These are phyloP conservation scores for Aspergillus bertholletiae DNA, from an alignment of 495 filamentous ascomycete genomes.

Conservation along the genomic window DNA sequence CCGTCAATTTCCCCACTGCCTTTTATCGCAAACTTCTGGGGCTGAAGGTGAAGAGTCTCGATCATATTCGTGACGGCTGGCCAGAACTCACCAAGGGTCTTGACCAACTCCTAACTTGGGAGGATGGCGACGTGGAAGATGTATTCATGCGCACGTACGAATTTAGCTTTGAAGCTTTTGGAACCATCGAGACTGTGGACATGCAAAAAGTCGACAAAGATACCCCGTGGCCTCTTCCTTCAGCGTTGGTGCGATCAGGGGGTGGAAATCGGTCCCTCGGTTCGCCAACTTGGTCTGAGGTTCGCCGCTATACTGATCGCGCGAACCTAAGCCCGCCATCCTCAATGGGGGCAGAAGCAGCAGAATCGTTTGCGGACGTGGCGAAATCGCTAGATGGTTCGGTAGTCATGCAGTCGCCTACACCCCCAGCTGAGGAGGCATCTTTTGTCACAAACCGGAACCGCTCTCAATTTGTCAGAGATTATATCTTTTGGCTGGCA, in stretches of 20 bases:
- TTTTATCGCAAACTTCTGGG: slow-evolving; percentile 81
- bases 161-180: slow-evolving; percentile 73
- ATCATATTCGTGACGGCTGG: slow-evolving; percentile 86
- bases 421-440: slow-evolving; percentile 30
- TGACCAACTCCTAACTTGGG: slow-evolving; percentile 67
- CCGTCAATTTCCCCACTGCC: slow-evolving; percentile 78
- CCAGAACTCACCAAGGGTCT: slow-evolving; percentile 71
- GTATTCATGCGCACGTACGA: slow-evolving; percentile 79
- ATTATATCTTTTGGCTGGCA: slow-evolving; percentile 85
- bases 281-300: slow-evolving; percentile 25
- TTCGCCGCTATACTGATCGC: slow-evolving; percentile 17
- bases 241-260: neutral
- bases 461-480: slow-evolving; percentile 72
- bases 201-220: slow-evolving; percentile 47
- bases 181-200: slow-evolving; percentile 49
- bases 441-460: slow-evolving; percentile 69
- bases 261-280: slow-evolving; percentile 6
- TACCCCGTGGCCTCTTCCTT: slow-evolving; percentile 33
- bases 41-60: slow-evolving; percentile 56
- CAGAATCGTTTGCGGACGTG: slow-evolving; percentile 16
- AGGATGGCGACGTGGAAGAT: slow-evolving; percentile 75
- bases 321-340: slow-evolving; percentile 21
- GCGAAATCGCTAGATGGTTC: slow-evolving; percentile 18
- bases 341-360: slow-evolving; percentile 22
- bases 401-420: slow-evolving; percentile 18